phyloP scores from a whole-genome alignment of 2,329 filamentous ascomycete genomes.

The Aphanocladium album region DNA sequence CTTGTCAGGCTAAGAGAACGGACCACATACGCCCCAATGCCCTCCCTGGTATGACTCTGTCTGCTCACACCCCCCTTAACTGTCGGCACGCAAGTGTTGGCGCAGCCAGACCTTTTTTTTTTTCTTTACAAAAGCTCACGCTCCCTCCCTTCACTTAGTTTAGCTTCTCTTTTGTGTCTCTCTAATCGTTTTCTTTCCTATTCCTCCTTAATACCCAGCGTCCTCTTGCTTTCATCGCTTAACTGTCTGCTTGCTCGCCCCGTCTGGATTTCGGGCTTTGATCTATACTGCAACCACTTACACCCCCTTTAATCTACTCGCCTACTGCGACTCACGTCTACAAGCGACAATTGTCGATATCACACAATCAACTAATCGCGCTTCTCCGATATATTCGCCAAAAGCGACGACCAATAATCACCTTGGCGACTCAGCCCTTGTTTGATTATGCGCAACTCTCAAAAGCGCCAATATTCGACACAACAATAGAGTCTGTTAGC shows the following conservation, averaged over 20 bases:
- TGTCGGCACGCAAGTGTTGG: conserved; percentile 10
- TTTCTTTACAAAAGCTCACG: conserved; percentile 22
- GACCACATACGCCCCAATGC: conserved; percentile 6
- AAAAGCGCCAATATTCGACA: background rate
- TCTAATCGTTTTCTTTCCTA: conserved; percentile 14
- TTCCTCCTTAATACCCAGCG: conserved; percentile 21
- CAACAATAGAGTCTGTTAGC: conserved; percentile 3
- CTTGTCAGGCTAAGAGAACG: conserved; percentile 9
- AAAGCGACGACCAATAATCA: background rate
- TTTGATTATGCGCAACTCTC: conserved; percentile 1
- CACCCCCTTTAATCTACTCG: conserved; percentile 12
- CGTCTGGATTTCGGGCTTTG: background rate
- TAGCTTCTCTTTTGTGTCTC: conserved; percentile 3
- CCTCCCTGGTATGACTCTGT: conserved; percentile 10
- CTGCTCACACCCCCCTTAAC: background rate
- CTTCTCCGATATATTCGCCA: background rate
- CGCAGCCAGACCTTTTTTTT: conserved; percentile 7
- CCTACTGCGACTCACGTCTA: conserved; percentile 6
- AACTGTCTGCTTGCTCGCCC: background rate
- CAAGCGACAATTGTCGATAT: background rate
- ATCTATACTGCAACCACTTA: conserved; percentile 9
- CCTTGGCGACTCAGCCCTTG: background rate
- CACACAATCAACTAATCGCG: background rate
- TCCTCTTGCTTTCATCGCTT: conserved; percentile 5
- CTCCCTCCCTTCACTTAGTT: conserved; percentile 17